Percentiles rank a stretch among this genome's conserved stretches.
phyloP scores from a whole-genome alignment of 371 early-diverging fungal species.

The Mucor ambiguus region DNA sequence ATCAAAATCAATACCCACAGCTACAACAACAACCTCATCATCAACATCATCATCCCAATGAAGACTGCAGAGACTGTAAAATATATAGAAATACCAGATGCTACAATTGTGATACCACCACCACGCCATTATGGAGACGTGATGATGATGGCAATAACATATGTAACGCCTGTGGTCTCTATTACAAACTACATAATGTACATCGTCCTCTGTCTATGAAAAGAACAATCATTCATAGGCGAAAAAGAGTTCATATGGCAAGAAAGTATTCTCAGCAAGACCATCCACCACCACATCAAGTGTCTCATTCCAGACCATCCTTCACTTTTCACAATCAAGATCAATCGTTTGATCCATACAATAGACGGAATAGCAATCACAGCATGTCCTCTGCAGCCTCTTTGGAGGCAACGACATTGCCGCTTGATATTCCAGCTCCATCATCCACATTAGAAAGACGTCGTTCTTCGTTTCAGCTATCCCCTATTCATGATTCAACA shows the following conservation, averaged over 20 bases:
- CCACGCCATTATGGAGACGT: constrained; percentile 80
- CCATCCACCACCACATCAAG: not conserved
- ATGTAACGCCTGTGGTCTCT: constrained; percentile 81
- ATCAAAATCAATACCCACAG: not conserved
- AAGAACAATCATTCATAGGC: constrained; percentile 45
- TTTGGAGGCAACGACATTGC: not conserved
- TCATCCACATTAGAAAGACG: not conserved
- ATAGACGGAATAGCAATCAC: not conserved
- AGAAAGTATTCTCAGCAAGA: not conserved
- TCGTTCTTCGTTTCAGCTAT: constrained; percentile 12
- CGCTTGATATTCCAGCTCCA: not conserved
- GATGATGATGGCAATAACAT: constrained; percentile 59
- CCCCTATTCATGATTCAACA: constrained; percentile 7
- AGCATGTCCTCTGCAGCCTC: not conserved
- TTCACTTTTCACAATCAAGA: not conserved
- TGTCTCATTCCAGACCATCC: not conserved
- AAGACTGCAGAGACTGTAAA: constrained; percentile 18
- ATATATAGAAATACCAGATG: constrained; percentile 36
- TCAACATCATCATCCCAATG: not conserved
- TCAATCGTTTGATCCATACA: not conserved
- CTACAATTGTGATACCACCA: constrained; percentile 65
- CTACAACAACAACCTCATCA: not conserved
- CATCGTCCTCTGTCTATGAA: constrained; percentile 51
- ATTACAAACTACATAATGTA: constrained; percentile 63
- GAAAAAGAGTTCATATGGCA: constrained; percentile 31